Evolutionary conservation across 768 basidiomycete species (phyloP).

Genomic region (Mycena kentingensis): DNA sequence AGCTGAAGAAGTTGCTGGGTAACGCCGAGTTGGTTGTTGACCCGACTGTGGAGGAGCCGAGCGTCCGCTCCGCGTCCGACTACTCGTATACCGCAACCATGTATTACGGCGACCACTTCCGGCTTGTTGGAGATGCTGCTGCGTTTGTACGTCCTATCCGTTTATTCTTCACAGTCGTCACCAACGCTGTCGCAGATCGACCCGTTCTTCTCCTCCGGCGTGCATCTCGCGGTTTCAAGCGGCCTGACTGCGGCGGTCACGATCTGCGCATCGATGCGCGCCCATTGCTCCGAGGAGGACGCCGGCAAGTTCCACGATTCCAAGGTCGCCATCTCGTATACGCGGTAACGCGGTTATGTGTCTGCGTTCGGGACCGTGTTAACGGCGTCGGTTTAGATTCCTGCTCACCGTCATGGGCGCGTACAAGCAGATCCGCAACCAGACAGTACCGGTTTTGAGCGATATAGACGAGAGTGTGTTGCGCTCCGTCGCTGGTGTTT

Average conservation of each 20-base stretch:
- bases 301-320: constrained; percentile 18
- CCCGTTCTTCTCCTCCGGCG: constrained; percentile 34
- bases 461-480: constrained; percentile 35
- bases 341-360: constrained; percentile 15
- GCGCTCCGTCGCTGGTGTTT: not conserved
- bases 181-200: constrained; percentile 21
- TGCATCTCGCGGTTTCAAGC: constrained; percentile 29
- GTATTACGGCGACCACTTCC: constrained; percentile 24
- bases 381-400: constrained; percentile 29
- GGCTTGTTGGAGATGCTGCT: constrained; percentile 29
- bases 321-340: constrained; percentile 19
- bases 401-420: constrained; percentile 41
- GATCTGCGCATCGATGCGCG: constrained; percentile 27
- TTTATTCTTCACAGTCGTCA: constrained; percentile 6
- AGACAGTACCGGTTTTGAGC: constrained; percentile 33
- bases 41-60: constrained; percentile 4
- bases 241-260: constrained; percentile 29
- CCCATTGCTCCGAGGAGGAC: constrained; percentile 21
- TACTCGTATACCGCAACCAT: constrained; percentile 21
- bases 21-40: constrained; percentile 3
- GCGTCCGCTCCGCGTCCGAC: constrained; percentile 17
- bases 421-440: constrained; percentile 44
- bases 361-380: not conserved
- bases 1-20: constrained; percentile 28
- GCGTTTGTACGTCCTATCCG: constrained; percentile 5